Conservation (phyloP, 345 rosid genomes). For the Lenwebbia sp. region DNA sequence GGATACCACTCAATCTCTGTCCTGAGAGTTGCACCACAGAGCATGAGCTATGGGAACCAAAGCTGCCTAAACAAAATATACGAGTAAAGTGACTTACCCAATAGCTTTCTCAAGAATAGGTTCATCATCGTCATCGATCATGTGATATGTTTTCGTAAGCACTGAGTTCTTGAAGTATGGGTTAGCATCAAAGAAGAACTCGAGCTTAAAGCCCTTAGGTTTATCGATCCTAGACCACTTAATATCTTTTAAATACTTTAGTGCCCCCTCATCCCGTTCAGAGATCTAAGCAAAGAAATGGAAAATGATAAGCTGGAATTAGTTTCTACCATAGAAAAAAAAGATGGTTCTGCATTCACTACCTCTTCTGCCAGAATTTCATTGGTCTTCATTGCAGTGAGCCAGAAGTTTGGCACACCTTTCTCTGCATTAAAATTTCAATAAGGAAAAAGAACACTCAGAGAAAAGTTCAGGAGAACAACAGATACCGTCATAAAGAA, state of each 20-base stretch:
- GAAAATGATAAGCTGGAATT: background rate
- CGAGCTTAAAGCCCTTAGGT: slow-evolving; percentile 95
- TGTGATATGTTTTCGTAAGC: slow-evolving; percentile 89
- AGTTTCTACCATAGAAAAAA: background rate
- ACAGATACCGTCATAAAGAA: background rate
- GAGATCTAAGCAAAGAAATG: slow-evolving; percentile 36
- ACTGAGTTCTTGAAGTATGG: slow-evolving; percentile 92
- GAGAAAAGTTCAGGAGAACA: background rate
- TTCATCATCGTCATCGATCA: slow-evolving; percentile 97
- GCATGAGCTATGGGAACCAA: background rate
- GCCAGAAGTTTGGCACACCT: slow-evolving; percentile 98
- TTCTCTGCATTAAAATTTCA: slow-evolving; percentile 36
- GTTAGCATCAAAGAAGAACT: slow-evolving; percentile 77
- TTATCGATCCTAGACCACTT: slow-evolving; percentile 80
- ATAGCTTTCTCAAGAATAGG: slow-evolving; percentile 93
- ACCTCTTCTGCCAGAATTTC: slow-evolving; percentile 89
- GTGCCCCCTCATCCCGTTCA: slow-evolving; percentile 95
- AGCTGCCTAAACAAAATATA: background rate
- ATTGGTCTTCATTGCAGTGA: slow-evolving; percentile 86
- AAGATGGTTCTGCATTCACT: background rate
- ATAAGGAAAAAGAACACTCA: background rate
- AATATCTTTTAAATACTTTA: slow-evolving; percentile 73
- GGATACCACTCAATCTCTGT: slow-evolving; percentile 95
- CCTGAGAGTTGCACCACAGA: background rate
- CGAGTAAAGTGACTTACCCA: slow-evolving; percentile 33